phyloP scores from a whole-genome alignment of 768 basidiomycete genomes.

The Rhizopogon vesiculosus region DNA sequence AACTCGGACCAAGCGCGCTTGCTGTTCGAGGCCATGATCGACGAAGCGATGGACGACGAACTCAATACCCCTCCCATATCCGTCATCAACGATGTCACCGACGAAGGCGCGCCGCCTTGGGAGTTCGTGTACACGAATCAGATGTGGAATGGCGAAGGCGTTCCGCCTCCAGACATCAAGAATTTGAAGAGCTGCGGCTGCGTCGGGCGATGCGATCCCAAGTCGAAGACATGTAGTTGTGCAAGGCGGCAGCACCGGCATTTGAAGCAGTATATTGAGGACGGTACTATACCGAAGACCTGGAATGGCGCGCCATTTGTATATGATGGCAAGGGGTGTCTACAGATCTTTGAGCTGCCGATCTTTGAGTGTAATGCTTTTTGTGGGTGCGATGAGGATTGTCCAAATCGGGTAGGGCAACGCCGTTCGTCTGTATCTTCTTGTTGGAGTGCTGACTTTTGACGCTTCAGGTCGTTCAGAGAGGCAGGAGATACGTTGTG shows the following conservation, averaged over 20 bases:
- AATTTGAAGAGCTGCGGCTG: slow-evolving; percentile 69
- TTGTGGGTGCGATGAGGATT: slow-evolving; percentile 79
- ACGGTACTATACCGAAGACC: slow-evolving; percentile 21
- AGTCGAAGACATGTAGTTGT: slow-evolving; percentile 70
- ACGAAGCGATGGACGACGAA: slow-evolving; percentile 61
- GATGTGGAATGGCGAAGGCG: slow-evolving; percentile 68
- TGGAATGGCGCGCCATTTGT: slow-evolving; percentile 51
- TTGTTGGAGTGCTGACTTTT: neutral
- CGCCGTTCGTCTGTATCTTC: neutral
- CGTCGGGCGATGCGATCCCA: slow-evolving; percentile 69
- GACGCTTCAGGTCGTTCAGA: slow-evolving; percentile 67
- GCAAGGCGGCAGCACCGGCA: slow-evolving; percentile 47
- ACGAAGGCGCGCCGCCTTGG: slow-evolving; percentile 70
- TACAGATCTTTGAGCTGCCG: slow-evolving; percentile 50
- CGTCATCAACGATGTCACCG: slow-evolving; percentile 62
- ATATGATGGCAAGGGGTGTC: slow-evolving; percentile 57
- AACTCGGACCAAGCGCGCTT: slow-evolving; percentile 39
- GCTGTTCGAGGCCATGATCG: slow-evolving; percentile 63
- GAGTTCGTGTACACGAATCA: slow-evolving; percentile 87
- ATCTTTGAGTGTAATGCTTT: slow-evolving; percentile 85
- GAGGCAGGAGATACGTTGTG: slow-evolving; percentile 62
- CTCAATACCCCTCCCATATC: slow-evolving; percentile 63
- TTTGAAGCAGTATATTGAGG: slow-evolving; percentile 17
- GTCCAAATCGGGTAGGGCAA: slow-evolving; percentile 67
- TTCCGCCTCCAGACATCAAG: slow-evolving; percentile 59